phyloP scores from a whole-genome alignment of 495 filamentous ascomycete genomes.

The Podospora pseudocomata region DNA sequence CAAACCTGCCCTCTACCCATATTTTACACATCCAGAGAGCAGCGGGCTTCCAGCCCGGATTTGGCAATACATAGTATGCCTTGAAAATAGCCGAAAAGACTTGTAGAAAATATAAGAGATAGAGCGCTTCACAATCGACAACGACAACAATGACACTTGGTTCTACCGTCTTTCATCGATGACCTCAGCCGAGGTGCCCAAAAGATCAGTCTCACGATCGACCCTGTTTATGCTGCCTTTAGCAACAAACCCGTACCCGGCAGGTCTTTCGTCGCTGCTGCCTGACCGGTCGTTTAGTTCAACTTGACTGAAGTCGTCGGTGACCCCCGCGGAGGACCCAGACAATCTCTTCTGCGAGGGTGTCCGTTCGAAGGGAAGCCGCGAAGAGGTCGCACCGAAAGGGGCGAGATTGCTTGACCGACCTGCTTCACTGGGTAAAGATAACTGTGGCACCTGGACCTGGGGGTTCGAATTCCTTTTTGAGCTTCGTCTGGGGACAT shows the following conservation, averaged over 20 bases:
- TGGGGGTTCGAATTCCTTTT: conserved; percentile 46
- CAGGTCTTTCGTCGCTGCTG: conserved; percentile 51
- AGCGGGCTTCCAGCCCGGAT: neutral
- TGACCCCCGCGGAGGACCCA: conserved; percentile 46
- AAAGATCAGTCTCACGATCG: conserved; percentile 44
- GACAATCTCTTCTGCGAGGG: conserved; percentile 50
- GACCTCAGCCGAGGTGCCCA: conserved; percentile 51
- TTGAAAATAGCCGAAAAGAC: neutral
- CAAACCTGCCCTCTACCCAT: neutral
- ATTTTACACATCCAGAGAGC: neutral
- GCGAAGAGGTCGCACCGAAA: conserved; percentile 30
- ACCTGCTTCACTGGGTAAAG: conserved; percentile 12
- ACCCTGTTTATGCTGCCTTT: conserved; percentile 60
- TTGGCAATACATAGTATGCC: neutral
- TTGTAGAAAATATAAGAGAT: neutral
- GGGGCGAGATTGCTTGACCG: conserved; percentile 11
- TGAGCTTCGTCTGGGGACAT: conserved; percentile 61
- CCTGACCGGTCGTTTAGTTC: conserved; percentile 26
- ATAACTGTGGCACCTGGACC: conserved; percentile 13
- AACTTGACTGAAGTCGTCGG: conserved; percentile 40
- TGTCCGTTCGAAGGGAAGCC: conserved; percentile 61
- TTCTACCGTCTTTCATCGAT: conserved; percentile 32
- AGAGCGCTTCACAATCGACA: neutral
- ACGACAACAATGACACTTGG: neutral
- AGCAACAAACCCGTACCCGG: conserved; percentile 70